Evolutionary conservation across 371 early-diverging fungal species (phyloP), one percentile per base, ranked within the genome.

Genomic region (Capillidium heterosporum): DNA sequence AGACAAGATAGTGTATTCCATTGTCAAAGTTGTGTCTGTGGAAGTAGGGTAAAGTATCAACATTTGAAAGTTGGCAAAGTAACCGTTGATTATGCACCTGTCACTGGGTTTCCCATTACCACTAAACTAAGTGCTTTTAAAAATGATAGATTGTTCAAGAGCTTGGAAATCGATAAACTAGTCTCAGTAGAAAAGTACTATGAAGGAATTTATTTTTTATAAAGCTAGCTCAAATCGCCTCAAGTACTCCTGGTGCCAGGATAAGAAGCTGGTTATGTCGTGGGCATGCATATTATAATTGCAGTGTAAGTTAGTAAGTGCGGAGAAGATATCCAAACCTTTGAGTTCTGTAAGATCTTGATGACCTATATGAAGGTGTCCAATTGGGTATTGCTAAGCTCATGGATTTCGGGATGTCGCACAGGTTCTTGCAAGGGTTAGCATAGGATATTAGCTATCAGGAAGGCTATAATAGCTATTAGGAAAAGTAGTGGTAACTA

Each of bases 171-270:
- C 62, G 13, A 59, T 28, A 1, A 44, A 27, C 74, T 73, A 76
- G 49, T 78, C 69, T 77, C 77, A 76, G 59, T 70, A 79, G 13
- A 77, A 75, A n/a, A 76, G 59, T 2, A 55, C 48, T 26, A 77
- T 63, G n/a, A 42, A 28, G 11, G 70, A 60, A 60, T 75, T 67
- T 40, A 69, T 62, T 27, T 53, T 48, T 27, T 63, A 54, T 17
- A 72, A 48, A 26, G 50, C 58, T 11, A 35, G 17, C 54, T 75
- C 73, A 52, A 61, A 68, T 1, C 49, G n/a, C 0, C 39, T 49
- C n/a, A 71, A 24, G 51, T 62, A 69, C 48, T 21, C 10, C 17
- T 73, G 61, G 44, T 75, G 75, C 68, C 67, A 71, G 0, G 75
- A 69, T 29, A 70, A 65, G 57, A 75, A 65, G 15, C n/a, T 8